A percentile compares a stretch with the other conserved stretches of the same genome.
These are phyloP conservation scores for Apiospora arundinis DNA, from an alignment of 2,329 filamentous ascomycete genomes.

Conservation along the genomic window DNA sequence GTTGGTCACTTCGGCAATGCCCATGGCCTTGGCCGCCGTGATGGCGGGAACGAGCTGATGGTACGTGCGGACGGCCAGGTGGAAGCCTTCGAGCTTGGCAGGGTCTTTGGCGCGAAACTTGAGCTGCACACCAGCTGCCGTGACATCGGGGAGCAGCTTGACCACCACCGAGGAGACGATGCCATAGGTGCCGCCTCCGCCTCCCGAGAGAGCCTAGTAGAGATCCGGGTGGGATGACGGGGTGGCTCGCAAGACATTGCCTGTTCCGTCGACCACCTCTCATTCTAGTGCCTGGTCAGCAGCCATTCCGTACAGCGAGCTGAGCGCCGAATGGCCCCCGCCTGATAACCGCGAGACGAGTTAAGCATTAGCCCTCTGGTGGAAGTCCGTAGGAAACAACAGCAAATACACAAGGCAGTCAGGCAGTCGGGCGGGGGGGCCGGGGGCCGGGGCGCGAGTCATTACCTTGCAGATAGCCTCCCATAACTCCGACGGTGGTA, in stretches of 20 bases:
- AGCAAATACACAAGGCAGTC: no score
- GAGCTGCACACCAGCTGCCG: conserved; percentile 29
- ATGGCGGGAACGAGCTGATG: conserved; percentile 33
- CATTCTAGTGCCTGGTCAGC: conserved; percentile 62
- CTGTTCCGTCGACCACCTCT: conserved; percentile 48
- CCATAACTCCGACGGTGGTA: conserved; percentile 57
- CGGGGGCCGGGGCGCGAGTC: not conserved
- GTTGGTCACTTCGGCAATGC: conserved; percentile 31
- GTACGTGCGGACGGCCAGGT: conserved; percentile 25
- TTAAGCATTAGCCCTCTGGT: no score
- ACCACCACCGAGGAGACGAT: conserved; percentile 45
- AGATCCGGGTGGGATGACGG: conserved; percentile 52
- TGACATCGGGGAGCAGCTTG: conserved; percentile 30
- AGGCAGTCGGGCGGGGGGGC: no score
- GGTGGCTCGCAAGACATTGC: conserved; percentile 44
- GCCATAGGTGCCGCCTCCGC: conserved; percentile 57
- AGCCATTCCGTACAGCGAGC: conserved; percentile 59
- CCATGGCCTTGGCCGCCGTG: conserved; percentile 31
- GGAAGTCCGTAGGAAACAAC: no score
- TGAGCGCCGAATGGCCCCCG: conserved; percentile 63
- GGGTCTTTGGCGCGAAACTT: conserved; percentile 9
- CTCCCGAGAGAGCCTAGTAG: conserved; percentile 59
- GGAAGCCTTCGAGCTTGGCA: not conserved
- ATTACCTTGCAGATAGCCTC: conserved; percentile 59
- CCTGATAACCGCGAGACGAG: conserved; percentile 46